Evolutionary conservation across 2,329 filamentous ascomycete genomes (phyloP), one percentile per base, ranked within the genome.

Genomic region (Xylariales sp.): DNA sequence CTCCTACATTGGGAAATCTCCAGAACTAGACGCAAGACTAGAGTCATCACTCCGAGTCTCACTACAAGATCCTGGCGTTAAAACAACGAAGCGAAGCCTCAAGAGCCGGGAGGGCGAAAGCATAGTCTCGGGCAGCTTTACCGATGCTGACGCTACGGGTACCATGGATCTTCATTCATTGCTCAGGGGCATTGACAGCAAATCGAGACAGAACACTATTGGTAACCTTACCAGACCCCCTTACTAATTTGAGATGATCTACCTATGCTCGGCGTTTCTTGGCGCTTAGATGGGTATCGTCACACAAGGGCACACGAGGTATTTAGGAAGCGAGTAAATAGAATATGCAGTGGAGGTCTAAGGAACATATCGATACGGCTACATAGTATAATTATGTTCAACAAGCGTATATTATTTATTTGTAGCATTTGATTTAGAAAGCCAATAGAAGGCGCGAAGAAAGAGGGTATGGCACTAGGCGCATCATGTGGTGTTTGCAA

Each of bases 61-160:
- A 3, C 76, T 77, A 9, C 80, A 80, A 53, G 80, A 84, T 34
- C 73, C 81, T 48, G 76, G 76, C 3, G 14, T 53, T 10, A 82
- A 78, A 71, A 56, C 68, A 23, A 58, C 72, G 2, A 76, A 68
- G 62, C 74, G 76, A 49, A 75, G 66, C 39, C 8, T 73, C 52
- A 75, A 69, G 68, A 78, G 76, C 32, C 74, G 77, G 57, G 75
- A 73, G 10, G 76, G 76, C 9, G 76, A 78, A 41, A 74, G 75
- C 57, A 62, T 75, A 14, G 64, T 72, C 49, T 71, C 74, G 0
- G 71, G 61, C 39, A 66, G 53, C 43, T 72, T 75, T 34, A 66
- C 65, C n/a, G 74, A 76, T 49, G 64, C 72, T 18, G 65, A 65
- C 1, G 71, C 66, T 16, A 56, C 69, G 3, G 71, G 69, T 18